Conservation (phyloP, 345 rosid genomes). For the Raphanus raphanistrum region DNA sequence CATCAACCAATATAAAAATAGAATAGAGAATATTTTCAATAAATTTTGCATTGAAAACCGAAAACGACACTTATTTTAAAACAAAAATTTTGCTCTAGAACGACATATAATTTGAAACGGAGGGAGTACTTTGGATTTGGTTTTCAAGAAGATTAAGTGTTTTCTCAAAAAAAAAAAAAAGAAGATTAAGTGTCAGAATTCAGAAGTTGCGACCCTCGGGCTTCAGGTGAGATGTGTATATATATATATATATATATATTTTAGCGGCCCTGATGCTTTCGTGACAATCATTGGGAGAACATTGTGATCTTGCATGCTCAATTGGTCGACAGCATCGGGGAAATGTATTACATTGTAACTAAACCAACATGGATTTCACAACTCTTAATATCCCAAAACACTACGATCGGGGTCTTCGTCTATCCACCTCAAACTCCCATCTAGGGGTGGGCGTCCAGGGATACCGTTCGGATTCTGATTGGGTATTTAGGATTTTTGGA, state of each 20-base stretch:
- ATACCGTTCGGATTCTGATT: too few relatives aligned
- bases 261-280: background rate
- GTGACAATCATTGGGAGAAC: background rate
- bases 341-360: background rate
- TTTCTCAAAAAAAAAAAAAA: too few relatives aligned
- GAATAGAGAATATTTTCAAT: too few relatives aligned
- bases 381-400: background rate
- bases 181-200: background rate
- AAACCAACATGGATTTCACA: background rate
- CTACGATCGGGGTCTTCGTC: background rate
- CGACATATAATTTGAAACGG: too few relatives aligned
- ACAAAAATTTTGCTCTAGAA: too few relatives aligned
- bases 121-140: background rate
- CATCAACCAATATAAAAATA: too few relatives aligned
- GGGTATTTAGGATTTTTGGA: too few relatives aligned
- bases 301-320: background rate
- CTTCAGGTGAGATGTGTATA: background rate
- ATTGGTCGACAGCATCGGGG: background rate
- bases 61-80: too few relatives aligned
- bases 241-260: background rate
- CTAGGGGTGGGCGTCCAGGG: too few relatives aligned
- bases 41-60: too few relatives aligned
- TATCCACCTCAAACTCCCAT: background rate
- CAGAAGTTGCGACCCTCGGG: background rate
- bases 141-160: background rate